phyloP scores from a whole-genome alignment of 1,139 yeast species.

The Tardiomyces depauwii region DNA sequence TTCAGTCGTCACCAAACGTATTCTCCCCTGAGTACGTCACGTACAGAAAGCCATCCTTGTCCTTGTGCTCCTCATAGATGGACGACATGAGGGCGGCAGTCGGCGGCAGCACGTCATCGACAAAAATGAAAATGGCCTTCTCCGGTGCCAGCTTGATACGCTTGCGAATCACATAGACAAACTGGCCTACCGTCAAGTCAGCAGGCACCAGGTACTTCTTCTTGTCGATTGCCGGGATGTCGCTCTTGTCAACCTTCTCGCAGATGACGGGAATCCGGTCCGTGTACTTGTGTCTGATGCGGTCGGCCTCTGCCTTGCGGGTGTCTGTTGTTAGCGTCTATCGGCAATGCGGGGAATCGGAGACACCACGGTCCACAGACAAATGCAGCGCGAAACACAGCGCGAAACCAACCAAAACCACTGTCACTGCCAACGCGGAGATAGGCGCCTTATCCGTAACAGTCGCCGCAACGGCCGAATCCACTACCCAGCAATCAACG shows the following conservation, averaged over 20 bases:
- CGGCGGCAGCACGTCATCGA: constrained; percentile 93
- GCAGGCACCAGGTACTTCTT: constrained; percentile 94
- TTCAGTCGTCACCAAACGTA: constrained; percentile 26
- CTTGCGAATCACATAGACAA: constrained; percentile 93
- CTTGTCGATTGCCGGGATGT: constrained; percentile 92
- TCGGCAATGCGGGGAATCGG: too few relatives aligned
- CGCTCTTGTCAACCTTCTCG: constrained; percentile 95
- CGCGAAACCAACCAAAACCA: too few relatives aligned
- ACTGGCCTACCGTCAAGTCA: constrained; percentile 94
- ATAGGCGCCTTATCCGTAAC: too few relatives aligned
- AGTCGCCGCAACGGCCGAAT: constrained; percentile 2
- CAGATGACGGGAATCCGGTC: constrained; percentile 95
- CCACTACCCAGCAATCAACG: constrained; percentile 28
- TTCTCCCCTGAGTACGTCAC: constrained; percentile 58
- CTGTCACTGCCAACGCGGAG: too few relatives aligned
- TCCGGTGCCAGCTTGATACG: constrained; percentile 93
- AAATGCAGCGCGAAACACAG: too few relatives aligned
- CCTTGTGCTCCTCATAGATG: constrained; percentile 92
- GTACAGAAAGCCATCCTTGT: constrained; percentile 92
- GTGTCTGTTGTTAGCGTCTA: constrained; percentile 40
- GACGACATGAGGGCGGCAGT: constrained; percentile 95
- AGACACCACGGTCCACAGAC: too few relatives aligned
- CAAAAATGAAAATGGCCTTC: constrained; percentile 94
- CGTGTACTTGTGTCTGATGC: constrained; percentile 79
- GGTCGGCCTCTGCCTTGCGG: constrained; percentile 90